Base-by-base conservation (phyloP, 352 stramenopile species). In the Phytopythium montanum region DNA sequence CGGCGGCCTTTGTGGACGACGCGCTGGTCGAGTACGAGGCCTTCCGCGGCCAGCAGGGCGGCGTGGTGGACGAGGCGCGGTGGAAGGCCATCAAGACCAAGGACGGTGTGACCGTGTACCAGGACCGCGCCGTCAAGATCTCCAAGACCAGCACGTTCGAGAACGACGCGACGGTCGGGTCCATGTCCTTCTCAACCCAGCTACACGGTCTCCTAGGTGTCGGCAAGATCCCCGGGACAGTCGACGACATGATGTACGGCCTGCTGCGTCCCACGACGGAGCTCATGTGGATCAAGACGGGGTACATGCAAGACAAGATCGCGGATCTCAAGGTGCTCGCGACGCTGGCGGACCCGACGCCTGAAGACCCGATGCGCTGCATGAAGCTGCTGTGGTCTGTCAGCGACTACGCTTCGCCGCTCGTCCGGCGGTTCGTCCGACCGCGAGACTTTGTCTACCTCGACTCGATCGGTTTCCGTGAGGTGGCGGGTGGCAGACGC, bases 221-320 rank as follows among this genome's bases (percentile, higher is more conserved):
- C 19, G 72, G 72, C n/a, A 64, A 45, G 21, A 56, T 79, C 13
- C 42, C 63, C 23, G 70, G 68, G n/a, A 56, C 66, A 8, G 60
- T 79, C 29, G 67, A 79, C 53, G 73, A 79, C 53, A 67, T 75
- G 59, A 61, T 75, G 31, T 81, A 73, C 54, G 73, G 73, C 14
- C 36, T 75, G 2, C 21, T 79, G 50, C 69, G 57, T 21, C 52
- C 54, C 2, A 77, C 45, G 16, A 65, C 57, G 0, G 69, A 78
- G 28, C 59, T 69, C 50, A 31, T 64, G 23, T 68, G 68, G 46
- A 66, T 81, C 62, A 77, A 77, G 26, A 66, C 69, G 0, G 68
- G 67, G 18, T 83, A 87, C 53, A 70, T 76, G 6, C 66, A 84
- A 16, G 76, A 90, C 53, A 69, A 73, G 7, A 57, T 81, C 33